Conservation (phyloP, 1,284 basidiomycete genomes). For the Acaromyces ingoldii region DNA sequence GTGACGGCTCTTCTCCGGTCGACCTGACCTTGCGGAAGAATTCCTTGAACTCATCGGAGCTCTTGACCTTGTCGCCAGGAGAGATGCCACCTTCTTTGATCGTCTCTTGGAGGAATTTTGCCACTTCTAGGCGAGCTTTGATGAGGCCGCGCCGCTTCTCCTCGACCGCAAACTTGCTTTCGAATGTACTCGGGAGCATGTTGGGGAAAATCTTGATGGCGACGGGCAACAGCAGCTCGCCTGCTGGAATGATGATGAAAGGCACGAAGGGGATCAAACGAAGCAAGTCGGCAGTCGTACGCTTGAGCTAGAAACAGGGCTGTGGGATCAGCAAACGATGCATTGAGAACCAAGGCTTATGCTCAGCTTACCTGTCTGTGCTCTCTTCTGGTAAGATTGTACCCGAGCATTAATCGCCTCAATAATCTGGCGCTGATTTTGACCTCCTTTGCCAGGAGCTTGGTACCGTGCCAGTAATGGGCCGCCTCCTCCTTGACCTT, state of each 20-base stretch:
- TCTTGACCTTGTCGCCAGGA: slow-evolving; percentile 74
- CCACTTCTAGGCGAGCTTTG: slow-evolving; percentile 93
- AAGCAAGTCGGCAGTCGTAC: slow-evolving; percentile 87
- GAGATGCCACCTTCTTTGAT: slow-evolving; percentile 87
- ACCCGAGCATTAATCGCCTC: slow-evolving; percentile 86
- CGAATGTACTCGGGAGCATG: slow-evolving; percentile 97
- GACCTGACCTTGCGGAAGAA: slow-evolving; percentile 98
- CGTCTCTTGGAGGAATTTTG: slow-evolving; percentile 97
- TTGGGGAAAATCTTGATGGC: slow-evolving; percentile 96
- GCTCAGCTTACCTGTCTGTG: slow-evolving; percentile 69
- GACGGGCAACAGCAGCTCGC: slow-evolving; percentile 95
- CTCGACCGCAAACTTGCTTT: slow-evolving; percentile 79
- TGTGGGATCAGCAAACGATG: background rate
- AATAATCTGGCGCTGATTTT: slow-evolving; percentile 81
- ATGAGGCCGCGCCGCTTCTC: slow-evolving; percentile 95
- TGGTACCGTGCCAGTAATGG: slow-evolving; percentile 96
- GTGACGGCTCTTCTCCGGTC: slow-evolving; percentile 87
- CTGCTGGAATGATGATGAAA: slow-evolving; percentile 93
- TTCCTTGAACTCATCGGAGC: slow-evolving; percentile 93
- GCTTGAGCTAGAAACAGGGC: slow-evolving; percentile 63
- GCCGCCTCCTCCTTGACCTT: slow-evolving; percentile 90
- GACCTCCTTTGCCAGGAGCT: slow-evolving; percentile 89
- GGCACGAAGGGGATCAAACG: slow-evolving; percentile 91
- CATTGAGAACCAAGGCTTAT: too few species aligned
- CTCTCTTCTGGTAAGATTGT: slow-evolving; percentile 83